phyloP scores from a whole-genome alignment of 2,329 filamentous ascomycete genomes.

The Stagonosporopsis rhizophila region DNA sequence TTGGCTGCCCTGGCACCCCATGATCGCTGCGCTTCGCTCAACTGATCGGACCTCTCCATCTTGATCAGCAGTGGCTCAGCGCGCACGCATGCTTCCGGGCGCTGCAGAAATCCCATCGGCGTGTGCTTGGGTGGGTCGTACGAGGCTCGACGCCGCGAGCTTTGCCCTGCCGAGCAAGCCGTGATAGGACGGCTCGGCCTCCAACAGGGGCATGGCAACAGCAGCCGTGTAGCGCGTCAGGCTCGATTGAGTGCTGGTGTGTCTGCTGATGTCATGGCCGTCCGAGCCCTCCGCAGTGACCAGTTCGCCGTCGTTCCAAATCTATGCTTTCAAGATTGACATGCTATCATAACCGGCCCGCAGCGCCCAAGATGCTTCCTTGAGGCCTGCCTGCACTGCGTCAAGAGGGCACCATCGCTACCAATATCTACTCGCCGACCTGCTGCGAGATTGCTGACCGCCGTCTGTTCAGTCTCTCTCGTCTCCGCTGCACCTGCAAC shows the following conservation, averaged over 20 bases:
- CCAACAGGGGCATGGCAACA: constrained; percentile 12
- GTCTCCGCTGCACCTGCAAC: constrained; percentile 22
- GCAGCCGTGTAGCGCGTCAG: constrained; percentile 29
- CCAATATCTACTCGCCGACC: constrained; percentile 16
- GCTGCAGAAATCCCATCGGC: constrained; percentile 7
- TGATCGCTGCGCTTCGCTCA: background rate
- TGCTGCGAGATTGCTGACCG: constrained; percentile 12
- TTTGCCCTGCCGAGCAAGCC: constrained; percentile 37
- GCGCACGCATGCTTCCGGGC: constrained; percentile 6
- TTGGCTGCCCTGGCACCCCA: constrained; percentile 4
- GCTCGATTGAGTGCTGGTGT: constrained; percentile 24
- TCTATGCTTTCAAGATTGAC: constrained; percentile 24
- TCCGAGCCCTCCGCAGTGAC: constrained; percentile 25
- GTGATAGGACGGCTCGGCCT: constrained; percentile 32
- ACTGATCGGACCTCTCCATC: constrained; percentile 2
- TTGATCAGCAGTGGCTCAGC: constrained; percentile 16
- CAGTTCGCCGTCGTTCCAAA: constrained; percentile 6
- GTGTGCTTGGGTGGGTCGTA: constrained; percentile 11
- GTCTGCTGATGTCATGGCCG: constrained; percentile 39
- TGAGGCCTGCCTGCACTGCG: constrained; percentile 3
- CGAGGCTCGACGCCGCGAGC: constrained; percentile 24
- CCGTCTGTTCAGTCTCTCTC: constrained; percentile 1
- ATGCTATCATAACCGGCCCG: constrained; percentile 9
- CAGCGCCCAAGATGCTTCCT: constrained; percentile 19
- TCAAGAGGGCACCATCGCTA: constrained; percentile 12